Percentiles rank a stretch among this genome's conserved stretches.
Conservation (phyloP, 768 basidiomycete genomes). For the Krasilnikovozyma curviuscula region DNA sequence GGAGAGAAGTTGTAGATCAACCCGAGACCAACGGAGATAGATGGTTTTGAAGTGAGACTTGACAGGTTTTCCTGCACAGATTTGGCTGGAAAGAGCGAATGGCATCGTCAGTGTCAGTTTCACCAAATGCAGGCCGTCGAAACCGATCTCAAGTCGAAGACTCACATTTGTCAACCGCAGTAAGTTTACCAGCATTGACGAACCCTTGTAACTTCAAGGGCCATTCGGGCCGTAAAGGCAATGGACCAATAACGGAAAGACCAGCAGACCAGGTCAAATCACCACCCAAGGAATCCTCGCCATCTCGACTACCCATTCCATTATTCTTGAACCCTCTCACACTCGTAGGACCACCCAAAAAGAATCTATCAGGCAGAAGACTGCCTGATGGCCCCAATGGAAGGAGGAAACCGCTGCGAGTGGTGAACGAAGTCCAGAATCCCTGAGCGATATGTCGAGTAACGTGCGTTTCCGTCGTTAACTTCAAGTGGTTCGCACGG, state of each 20-base stretch:
- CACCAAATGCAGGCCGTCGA: no score
- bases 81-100: no score
- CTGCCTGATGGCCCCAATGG: conserved; percentile 35
- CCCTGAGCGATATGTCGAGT: conserved; percentile 42
- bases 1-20: conserved; percentile 67
- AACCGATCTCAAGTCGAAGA: no score
- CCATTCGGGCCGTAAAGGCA: conserved; percentile 59
- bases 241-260: conserved; percentile 49
- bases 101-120: no score
- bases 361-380: conserved; percentile 51
- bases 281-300: conserved; percentile 68
- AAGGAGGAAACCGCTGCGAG: conserved; percentile 50
- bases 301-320: conserved; percentile 57
- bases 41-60: conserved; percentile 31
- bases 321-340: conserved; percentile 59
- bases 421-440: conserved; percentile 52
- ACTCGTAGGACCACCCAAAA: conserved; percentile 76
- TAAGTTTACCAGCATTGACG: conserved; percentile 61
- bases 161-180: conserved; percentile 43
- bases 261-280: conserved; percentile 65
- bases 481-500: conserved; percentile 55
- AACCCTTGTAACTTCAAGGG: conserved; percentile 63
- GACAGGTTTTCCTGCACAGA: conserved; percentile 30
- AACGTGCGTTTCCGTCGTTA: conserved; percentile 44
- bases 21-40: conserved; percentile 62